Percentiles rank a stretch among this genome's conserved stretches.
Evolutionary conservation across 352 stramenopile species (phyloP).

Genomic region (Blastocystis sp.): DNA sequence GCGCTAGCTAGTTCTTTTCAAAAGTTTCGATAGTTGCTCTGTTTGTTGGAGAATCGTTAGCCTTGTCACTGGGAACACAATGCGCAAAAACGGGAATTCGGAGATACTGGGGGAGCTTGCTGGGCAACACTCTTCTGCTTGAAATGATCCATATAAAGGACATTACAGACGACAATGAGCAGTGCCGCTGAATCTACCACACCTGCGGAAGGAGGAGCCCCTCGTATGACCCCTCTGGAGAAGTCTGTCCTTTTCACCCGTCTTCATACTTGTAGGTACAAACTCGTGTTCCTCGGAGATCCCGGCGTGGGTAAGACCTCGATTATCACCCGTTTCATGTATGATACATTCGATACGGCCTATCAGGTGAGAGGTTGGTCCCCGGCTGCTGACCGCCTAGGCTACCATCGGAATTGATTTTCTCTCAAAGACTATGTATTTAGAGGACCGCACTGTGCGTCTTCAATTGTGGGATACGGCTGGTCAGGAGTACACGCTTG

Average conservation of each 20-base stretch:
- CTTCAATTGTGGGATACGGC: slow-evolving; percentile 97
- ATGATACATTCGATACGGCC: slow-evolving; percentile 92
- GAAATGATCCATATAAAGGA: not conserved
- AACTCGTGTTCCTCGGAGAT: slow-evolving; percentile 86
- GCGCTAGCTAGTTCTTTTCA: not conserved
- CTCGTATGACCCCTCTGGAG: slow-evolving; percentile 61
- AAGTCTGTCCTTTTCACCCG: slow-evolving; percentile 5
- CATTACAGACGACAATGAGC: slow-evolving; percentile 32
- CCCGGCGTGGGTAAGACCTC: slow-evolving; percentile 98
- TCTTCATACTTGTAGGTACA: slow-evolving; percentile 69
- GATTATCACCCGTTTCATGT: slow-evolving; percentile 99
- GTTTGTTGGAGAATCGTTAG: not conserved
- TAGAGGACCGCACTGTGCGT: slow-evolving; percentile 93
- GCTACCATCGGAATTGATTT: slow-evolving; percentile 99
- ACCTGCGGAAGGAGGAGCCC: slow-evolving; percentile 57
- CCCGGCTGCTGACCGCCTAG: slow-evolving; percentile 71
- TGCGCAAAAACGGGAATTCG: not conserved
- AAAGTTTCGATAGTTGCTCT: not conserved
- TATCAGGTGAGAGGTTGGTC: slow-evolving; percentile 79
- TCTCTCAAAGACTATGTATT: slow-evolving; percentile 97
- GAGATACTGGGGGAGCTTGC: not conserved
- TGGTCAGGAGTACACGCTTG: slow-evolving; percentile 84
- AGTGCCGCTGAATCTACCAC: slow-evolving; percentile 32
- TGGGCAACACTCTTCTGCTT: not conserved
- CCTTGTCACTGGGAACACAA: not conserved